Evolutionary conservation across 2,329 filamentous ascomycete species (phyloP), one percentile per base, ranked within the genome.

Genomic region (Fusarium devonianum): DNA sequence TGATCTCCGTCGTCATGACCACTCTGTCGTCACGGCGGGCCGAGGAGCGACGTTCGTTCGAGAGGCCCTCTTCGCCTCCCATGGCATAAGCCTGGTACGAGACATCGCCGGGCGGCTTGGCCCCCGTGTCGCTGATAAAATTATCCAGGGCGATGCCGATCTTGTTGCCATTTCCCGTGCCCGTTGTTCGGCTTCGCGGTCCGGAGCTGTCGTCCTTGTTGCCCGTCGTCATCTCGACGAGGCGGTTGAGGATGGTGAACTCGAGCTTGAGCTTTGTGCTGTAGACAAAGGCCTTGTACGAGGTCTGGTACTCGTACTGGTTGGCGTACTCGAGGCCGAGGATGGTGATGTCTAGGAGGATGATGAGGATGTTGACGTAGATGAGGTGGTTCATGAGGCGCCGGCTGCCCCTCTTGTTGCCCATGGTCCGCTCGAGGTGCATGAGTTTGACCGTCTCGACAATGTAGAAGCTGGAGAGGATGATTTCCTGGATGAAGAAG

Each of bases 401-500:
- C 17, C 64, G 53, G 8, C 56, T 62, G 3, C 53, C 54, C 2
- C 53, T 48, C 21, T 50, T 53, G 47, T 64, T 60, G 5, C 60
- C 54, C 47, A 67, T 57, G 10, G 56, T 54, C 2, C 71, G 71
- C 49, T 79, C 73, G 8, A 76, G 58, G 7, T 73, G 73, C 41
- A 83, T 69, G 46, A 82, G 73, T 23, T 73, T 75, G 48, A 78
- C 65, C 0, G 81, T 80, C 55, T 83, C 78, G 64, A 69, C 70
- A 46, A 84, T 81, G 63, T 82, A 84, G 14, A 81, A 67, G 1
- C 71, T 70, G 1, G 79, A 82, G 38, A 84, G 74, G 52, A 81
- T 71, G 39, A 78, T 72, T 49, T 84, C 81, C 58, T 84, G 81
- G 10, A 82, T 43, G 57, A 78, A 82, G 60, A 84, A 84, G 7